Conservation (phyloP, 1,284 basidiomycete genomes). For the Irpex sp. region DNA sequence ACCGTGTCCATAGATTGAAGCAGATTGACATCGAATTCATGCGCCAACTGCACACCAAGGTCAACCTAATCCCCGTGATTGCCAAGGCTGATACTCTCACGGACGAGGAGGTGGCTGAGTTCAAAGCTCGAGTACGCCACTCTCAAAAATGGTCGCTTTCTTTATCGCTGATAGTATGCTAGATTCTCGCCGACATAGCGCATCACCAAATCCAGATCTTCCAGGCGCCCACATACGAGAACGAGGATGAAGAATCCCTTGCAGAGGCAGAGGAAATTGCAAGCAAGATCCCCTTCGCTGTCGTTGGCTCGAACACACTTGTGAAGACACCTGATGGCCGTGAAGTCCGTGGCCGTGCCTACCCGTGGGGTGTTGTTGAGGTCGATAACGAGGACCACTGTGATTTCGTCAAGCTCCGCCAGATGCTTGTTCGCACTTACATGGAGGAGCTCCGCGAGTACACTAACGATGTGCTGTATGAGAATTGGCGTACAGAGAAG, state of each 20-base stretch:
- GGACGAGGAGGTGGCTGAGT: conserved; percentile 87
- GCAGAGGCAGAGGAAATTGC: conserved; percentile 95
- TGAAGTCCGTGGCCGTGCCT: conserved; percentile 86
- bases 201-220: conserved; percentile 95
- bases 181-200: conserved; percentile 90
- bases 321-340: conserved; percentile 84
- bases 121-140: conserved; percentile 80
- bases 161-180: conserved; percentile 2
- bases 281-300: conserved; percentile 95
- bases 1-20: conserved; percentile 62
- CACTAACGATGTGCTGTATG: conserved; percentile 91
- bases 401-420: conserved; percentile 96
- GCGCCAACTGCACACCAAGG: conserved; percentile 91
- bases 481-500: conserved; percentile 96
- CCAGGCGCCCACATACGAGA: conserved; percentile 92
- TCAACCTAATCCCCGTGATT: conserved; percentile 96
- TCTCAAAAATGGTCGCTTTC: background rate
- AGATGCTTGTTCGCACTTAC: conserved; percentile 97
- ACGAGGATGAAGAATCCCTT: conserved; percentile 95
- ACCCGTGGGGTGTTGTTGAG: conserved; percentile 97
- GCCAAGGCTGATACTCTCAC: conserved; percentile 96
- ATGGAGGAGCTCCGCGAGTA: conserved; percentile 98
- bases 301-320: conserved; percentile 87
- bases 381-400: conserved; percentile 98
- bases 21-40: conserved; percentile 98